Conservation (phyloP, 1,284 basidiomycete genomes). For the Ceratobasidium sp. region DNA sequence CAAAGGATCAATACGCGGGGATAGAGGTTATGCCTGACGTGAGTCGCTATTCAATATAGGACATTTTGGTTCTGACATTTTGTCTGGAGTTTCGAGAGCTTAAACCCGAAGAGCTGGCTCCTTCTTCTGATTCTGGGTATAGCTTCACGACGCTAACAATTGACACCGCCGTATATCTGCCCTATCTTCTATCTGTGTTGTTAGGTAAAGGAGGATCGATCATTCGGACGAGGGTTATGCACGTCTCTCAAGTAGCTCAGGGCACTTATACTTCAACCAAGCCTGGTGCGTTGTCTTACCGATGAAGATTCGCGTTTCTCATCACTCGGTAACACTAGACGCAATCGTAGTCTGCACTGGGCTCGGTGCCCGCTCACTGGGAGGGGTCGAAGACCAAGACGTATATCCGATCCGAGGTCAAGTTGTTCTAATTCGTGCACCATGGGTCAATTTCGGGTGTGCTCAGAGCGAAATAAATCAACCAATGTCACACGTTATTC, state of each 20-base stretch:
- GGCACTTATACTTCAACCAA: slow-evolving; percentile 38
- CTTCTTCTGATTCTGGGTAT: slow-evolving; percentile 64
- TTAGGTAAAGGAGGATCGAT: slow-evolving; percentile 70
- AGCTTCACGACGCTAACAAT: slow-evolving; percentile 77
- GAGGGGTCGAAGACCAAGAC: slow-evolving; percentile 64
- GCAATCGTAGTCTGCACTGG: slow-evolving; percentile 60
- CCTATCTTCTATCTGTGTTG: slow-evolving; percentile 76
- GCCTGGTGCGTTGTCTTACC: slow-evolving; percentile 53
- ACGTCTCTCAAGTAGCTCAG: slow-evolving; percentile 42
- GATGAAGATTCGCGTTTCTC: slow-evolving; percentile 58
- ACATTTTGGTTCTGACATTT: neutral
- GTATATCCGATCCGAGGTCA: slow-evolving; percentile 59
- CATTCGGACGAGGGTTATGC: slow-evolving; percentile 59
- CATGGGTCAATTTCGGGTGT: slow-evolving; percentile 69
- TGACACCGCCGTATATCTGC: slow-evolving; percentile 75
- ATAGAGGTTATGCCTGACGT: slow-evolving; percentile 76
- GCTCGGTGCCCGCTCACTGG: slow-evolving; percentile 65
- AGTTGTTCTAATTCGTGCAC: slow-evolving; percentile 29
- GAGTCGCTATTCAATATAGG: slow-evolving; percentile 51
- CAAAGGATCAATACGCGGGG: slow-evolving; percentile 53
- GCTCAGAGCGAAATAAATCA: slow-evolving; percentile 63
- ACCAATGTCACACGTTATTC: slow-evolving; percentile 75
- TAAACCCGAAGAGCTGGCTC: slow-evolving; percentile 62
- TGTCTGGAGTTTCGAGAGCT: slow-evolving; percentile 69
- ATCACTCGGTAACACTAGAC: slow-evolving; percentile 72